Conservation (phyloP, 345 rosid genomes). For the Cardamine chenopodiifolia region DNA sequence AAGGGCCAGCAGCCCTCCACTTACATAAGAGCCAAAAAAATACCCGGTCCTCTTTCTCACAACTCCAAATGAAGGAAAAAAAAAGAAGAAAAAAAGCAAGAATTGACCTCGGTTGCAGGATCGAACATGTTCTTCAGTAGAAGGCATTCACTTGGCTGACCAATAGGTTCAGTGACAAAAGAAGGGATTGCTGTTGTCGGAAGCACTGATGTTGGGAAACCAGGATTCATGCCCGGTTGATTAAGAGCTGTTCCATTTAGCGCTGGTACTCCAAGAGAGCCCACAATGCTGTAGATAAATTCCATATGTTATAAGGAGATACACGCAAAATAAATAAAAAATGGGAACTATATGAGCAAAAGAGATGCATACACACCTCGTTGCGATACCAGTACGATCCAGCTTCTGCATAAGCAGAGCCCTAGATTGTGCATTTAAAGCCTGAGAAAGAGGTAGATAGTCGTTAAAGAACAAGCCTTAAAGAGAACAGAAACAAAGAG, state of each 20-base stretch:
- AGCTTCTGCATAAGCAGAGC: conserved; percentile 83
- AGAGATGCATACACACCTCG: conserved; percentile 55
- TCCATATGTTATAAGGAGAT: conserved; percentile 4
- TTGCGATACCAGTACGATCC: conserved; percentile 84
- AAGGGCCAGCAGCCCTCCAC: neutral
- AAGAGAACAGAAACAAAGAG: neutral
- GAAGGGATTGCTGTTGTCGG: conserved; percentile 57
- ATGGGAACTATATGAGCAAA: neutral
- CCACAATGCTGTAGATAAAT: conserved; percentile 54
- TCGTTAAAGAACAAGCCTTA: neutral
- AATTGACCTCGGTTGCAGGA: conserved; percentile 78
- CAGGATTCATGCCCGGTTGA: conserved; percentile 54
- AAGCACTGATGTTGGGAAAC: conserved; percentile 56
- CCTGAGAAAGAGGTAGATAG: conserved; percentile 45
- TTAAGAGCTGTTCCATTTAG: conserved; percentile 62
- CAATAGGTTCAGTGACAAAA: conserved; percentile 60
- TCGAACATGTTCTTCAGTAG: conserved; percentile 92
- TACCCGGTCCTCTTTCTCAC: neutral
- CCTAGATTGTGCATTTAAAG: conserved; percentile 91
- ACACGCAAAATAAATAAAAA: neutral
- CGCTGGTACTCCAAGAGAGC: conserved; percentile 67
- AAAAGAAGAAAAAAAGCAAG: conserved; percentile 3
- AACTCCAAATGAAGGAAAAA: neutral
- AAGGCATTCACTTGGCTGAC: conserved; percentile 82
- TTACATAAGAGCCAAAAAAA: no score